Percentiles rank a stretch among this genome's conserved stretches.
These are phyloP conservation scores for Dryadomyces quercivorus DNA, from an alignment of 2,329 filamentous ascomycete species.

Conservation along the genomic window DNA sequence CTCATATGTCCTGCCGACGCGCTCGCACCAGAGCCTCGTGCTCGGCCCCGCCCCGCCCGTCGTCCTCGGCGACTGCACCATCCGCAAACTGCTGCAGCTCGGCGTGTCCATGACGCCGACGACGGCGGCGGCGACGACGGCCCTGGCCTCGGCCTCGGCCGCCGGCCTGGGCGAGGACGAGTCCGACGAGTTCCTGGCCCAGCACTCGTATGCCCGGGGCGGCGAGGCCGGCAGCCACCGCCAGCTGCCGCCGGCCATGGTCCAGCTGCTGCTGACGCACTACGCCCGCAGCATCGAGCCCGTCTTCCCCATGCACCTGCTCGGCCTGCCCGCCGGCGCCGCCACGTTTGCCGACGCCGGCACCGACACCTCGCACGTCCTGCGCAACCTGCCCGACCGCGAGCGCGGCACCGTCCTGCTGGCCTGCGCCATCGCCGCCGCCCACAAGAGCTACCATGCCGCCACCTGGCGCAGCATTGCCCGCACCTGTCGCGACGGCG, in stretches of 20 bases:
- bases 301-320: not conserved
- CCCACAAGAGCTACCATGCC: slow-evolving; percentile 2
- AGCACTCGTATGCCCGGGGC: not conserved
- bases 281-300: slow-evolving; percentile 1
- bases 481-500: not conserved
- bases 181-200: not conserved
- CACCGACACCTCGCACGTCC: not conserved
- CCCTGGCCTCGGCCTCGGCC: not conserved
- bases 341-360: not conserved
- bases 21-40: not conserved
- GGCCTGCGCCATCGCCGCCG: slow-evolving; percentile 2
- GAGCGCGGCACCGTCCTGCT: not conserved
- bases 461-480: not conserved
- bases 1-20: not conserved
- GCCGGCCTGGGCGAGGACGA: not conserved
- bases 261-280: not conserved
- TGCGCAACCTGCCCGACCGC: not conserved
- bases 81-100: slow-evolving; percentile 1
- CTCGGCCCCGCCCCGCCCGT: not conserved
- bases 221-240: not conserved
- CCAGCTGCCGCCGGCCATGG: not conserved
- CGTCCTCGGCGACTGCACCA: slow-evolving; percentile 1
- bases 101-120: not conserved
- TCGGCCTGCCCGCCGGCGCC: not conserved
- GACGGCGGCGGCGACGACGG: not conserved